Evolutionary conservation across 129 eudicot species (phyloP), one percentile per base, ranked within the genome.

Genomic region (Centrapalus pauciflorus): DNA sequence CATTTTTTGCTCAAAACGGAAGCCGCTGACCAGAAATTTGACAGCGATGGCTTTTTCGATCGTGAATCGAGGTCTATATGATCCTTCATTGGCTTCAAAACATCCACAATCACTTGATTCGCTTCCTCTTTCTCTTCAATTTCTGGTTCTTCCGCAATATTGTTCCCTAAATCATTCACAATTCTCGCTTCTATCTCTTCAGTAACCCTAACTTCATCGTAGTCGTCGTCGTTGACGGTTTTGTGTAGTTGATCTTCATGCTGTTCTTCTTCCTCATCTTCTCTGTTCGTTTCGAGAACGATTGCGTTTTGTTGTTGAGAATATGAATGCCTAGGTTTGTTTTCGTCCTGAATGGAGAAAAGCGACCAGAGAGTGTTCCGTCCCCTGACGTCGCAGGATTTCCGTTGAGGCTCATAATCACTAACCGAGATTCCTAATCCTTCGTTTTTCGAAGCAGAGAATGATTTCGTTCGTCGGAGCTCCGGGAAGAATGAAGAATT

Each of bases 351-450:
- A 13, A 79, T 76, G 4, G 82, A 46, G 37, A 90, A 91, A 16
- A 91, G 81, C n/a, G 96, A 56, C 64, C 75, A 85, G 11, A 87
- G 86, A 10, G 94, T 84, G 45, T 69, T 83, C 19, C 90, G 72
- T 12, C 64, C 91, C 57, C 97, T 76, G 33, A 91, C 97, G 80
- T 91, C 97, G 19, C 97, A 91, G 10, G 97, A 91, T 48, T 87
- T 83, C 25, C 97, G 80, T 70, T 90, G 96, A 43, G 96, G 96
- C 70, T 90, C 97, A 25, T 80, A 83, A 25, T 41, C 78, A n/a
- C 77, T 65, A 0, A 54, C 72, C 7, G 86, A 70, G 19, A 85
- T 74, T 19, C 40, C 72, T 46, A 66, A n/a, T n/a, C 78, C 93
- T 8, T 90, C 93, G 58, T 87, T 80, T 21, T 84, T 90, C 26